Evolutionary conservation across 2,329 filamentous ascomycete species (phyloP), one percentile per base, ranked within the genome.

Genomic region (Chaetomium globosum): DNA sequence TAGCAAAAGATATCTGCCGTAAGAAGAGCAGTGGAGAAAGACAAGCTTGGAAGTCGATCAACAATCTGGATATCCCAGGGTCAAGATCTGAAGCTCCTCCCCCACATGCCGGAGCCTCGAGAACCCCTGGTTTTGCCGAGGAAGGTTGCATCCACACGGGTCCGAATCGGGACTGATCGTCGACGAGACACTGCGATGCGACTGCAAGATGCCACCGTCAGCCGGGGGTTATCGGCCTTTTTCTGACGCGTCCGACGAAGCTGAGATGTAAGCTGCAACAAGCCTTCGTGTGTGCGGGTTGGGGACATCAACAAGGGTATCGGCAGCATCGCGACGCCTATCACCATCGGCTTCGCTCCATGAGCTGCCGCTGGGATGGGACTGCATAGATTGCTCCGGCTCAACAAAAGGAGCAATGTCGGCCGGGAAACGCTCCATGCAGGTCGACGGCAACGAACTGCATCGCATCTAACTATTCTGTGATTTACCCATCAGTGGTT

Each of bases 241-340:
- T 19, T 53, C 31, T 26, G 2, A n/a, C 39, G 16, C n/a, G 28
- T 16, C n/a, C 8, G 46, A 13, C 53, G 48, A 36, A 57, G 56
- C 26, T 36, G 61, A 31, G 31, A 21, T 21, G 9, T 12, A 43
- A 5, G 23, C 33, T 49, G 52, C 60, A 57, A 39, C 39, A n/a
- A 52, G 43, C 54, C 61, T 30, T 51, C 13, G 31, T 31, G 21
- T 46, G 51, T 12, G 19, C 36, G 28, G 43, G 9, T 48, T 33
- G 52, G 54, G 39, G 54, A n/a, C 21, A 57, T 16, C 59, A 21
- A 46, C 65, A 63, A 46, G 54, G 64, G 61, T 68, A 39, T 26
- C 48, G 31, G 61, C 60, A 64, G 63, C 63, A 67, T 54, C 30
- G 23, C 46, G 48, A 53, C 52, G 39, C 55, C 62, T 60, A 67